These are phyloP conservation scores for Dendrobium nobile DNA, from an alignment of 106 monocot genomes.

Conservation along the genomic window DNA sequence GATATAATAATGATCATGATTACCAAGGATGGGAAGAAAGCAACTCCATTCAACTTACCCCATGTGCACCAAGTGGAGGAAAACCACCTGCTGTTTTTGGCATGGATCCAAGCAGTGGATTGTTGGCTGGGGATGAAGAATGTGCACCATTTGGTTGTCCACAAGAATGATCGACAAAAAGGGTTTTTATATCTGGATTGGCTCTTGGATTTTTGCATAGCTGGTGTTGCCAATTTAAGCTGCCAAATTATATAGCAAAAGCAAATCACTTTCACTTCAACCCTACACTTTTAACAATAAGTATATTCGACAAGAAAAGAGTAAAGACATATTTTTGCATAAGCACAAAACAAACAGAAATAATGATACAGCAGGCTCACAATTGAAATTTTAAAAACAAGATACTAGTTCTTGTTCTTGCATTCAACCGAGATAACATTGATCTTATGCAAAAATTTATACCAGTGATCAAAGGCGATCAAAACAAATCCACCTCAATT, in stretches of 20 bases:
- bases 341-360: background rate
- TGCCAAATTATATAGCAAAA: conserved; percentile 17
- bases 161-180: conserved; percentile 79
- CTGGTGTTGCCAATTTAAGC: conserved; percentile 88
- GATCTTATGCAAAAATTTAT: background rate
- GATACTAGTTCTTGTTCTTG: background rate
- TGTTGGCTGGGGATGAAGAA: conserved; percentile 45
- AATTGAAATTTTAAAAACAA: background rate
- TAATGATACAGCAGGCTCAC: background rate
- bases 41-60: conserved; percentile 13
- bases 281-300: background rate
- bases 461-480: background rate
- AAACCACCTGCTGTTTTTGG: conserved; percentile 50
- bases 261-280: background rate
- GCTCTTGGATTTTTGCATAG: conserved; percentile 73
- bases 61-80: conserved; percentile 60
- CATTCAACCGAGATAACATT: background rate
- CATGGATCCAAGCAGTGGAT: conserved; percentile 51
- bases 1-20: background rate
- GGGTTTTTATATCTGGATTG: conserved; percentile 86
- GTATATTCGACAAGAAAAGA: background rate
- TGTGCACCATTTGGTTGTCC: conserved; percentile 67
- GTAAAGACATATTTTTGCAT: background rate
- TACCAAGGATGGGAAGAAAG: background rate
- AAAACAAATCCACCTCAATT: background rate